Evolutionary conservation across 257 asterid species (phyloP).

Genomic region (Paraleonurus japonicus): DNA sequence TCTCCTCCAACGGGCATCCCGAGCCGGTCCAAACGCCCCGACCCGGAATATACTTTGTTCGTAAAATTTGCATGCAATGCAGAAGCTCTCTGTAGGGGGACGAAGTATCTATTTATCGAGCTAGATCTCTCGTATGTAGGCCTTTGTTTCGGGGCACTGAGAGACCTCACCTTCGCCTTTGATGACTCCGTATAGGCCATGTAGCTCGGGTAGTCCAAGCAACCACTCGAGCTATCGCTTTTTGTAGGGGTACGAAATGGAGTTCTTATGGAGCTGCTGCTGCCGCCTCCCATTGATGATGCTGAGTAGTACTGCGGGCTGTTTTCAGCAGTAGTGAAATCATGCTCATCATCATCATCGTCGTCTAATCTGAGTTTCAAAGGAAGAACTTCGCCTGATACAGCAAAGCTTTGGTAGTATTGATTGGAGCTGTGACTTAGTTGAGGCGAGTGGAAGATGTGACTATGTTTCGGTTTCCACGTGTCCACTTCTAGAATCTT

Average conservation of each 20-base stretch:
- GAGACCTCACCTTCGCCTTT: conserved; percentile 73
- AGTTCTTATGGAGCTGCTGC: conserved; percentile 36
- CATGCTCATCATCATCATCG: conserved; percentile 32
- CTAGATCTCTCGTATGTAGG: conserved; percentile 58
- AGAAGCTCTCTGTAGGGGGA: conserved; percentile 39
- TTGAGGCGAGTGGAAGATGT: conserved; percentile 50
- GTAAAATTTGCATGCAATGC: conserved; percentile 36
- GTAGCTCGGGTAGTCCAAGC: conserved; percentile 65
- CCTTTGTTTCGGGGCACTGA: conserved; percentile 83
- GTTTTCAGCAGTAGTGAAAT: conserved; percentile 50
- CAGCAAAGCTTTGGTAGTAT: conserved; percentile 38
- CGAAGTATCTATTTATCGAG: conserved; percentile 54
- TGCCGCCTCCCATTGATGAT: conserved; percentile 27
- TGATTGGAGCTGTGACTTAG: conserved; percentile 51
- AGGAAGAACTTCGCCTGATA: conserved; percentile 50
- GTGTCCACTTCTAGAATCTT: conserved; percentile 57
- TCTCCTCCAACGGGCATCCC: conserved; percentile 64
- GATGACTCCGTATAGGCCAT: conserved; percentile 83
- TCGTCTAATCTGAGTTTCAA: conserved; percentile 27
- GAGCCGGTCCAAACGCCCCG: conserved; percentile 71
- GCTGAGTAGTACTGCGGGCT: conserved; percentile 60
- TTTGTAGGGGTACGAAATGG: conserved; percentile 56
- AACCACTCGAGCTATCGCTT: conserved; percentile 58
- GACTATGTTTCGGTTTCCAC: conserved; percentile 33
- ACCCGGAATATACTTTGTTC: conserved; percentile 66